These are phyloP conservation scores for Metarhizium anisopliae DNA, from an alignment of 2,329 filamentous ascomycete species.

Conservation along the genomic window DNA sequence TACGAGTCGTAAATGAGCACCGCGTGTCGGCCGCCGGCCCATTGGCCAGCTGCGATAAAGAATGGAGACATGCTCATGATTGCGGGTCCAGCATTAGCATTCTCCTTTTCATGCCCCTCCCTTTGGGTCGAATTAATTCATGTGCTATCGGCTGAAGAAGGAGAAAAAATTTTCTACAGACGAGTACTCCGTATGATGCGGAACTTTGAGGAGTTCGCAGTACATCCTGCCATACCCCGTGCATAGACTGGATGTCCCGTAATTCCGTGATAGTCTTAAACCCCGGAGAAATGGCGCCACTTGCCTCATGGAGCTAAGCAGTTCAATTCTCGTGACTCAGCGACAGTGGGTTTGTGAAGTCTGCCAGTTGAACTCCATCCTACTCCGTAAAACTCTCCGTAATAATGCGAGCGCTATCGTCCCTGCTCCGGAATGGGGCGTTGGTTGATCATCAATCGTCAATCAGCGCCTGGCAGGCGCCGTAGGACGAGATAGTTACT, in stretches of 20 bases:
- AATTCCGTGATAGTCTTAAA: not conserved
- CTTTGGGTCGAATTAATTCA: not conserved
- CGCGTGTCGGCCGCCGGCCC: not conserved
- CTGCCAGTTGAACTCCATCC: too few species aligned
- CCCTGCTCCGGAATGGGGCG: too few species aligned
- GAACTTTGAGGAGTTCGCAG: not conserved
- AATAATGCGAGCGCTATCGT: too few species aligned
- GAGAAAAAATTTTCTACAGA: not conserved
- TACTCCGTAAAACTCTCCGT: too few species aligned
- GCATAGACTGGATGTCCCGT: too few species aligned
- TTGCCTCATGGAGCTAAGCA: not conserved
- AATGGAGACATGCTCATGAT: not conserved
- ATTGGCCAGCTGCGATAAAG: not conserved
- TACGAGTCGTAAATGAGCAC: slow-evolving; percentile 1
- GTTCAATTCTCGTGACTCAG: not conserved
- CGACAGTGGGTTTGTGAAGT: too few species aligned
- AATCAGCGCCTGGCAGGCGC: too few species aligned
- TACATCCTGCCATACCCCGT: too few species aligned
- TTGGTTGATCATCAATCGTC: too few species aligned
- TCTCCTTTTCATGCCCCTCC: not conserved
- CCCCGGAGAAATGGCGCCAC: not conserved
- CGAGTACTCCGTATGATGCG: not conserved
- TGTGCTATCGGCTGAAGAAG: not conserved
- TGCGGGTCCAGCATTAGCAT: not conserved
- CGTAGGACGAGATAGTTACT: too few species aligned